These are phyloP conservation scores for Angomonas ambiguus DNA, from an alignment of 208 protist species.

Conservation along the genomic window DNA sequence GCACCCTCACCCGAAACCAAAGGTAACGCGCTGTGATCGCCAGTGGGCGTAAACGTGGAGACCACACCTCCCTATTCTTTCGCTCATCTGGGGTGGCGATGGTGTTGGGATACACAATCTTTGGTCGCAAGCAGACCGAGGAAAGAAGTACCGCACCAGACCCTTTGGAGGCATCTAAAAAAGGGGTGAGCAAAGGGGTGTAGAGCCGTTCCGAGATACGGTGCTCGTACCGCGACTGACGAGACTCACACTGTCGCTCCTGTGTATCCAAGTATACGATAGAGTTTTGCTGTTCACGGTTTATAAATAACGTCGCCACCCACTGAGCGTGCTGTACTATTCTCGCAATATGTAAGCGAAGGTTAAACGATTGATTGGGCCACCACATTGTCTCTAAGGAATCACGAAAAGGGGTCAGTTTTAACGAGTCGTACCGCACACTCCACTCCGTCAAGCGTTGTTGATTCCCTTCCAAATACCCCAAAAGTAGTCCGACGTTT, in stretches of 20 bases:
- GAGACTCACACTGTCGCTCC: not conserved
- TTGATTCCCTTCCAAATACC: too few relatives aligned
- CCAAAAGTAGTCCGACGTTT: not conserved
- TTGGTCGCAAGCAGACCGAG: conserved; percentile 15
- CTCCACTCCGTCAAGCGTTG: too few relatives aligned
- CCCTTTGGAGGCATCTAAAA: conserved; percentile 40
- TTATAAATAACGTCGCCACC: conserved; percentile 8
- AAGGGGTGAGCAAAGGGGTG: conserved; percentile 24
- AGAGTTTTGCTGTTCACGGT: not conserved
- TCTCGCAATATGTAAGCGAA: conserved; percentile 24
- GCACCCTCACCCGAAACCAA: conserved; percentile 39
- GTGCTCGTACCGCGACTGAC: conserved; percentile 1
- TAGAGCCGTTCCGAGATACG: conserved; percentile 10
- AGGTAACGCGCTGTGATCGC: conserved; percentile 6
- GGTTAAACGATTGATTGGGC: conserved; percentile 33
- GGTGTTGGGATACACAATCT: not conserved
- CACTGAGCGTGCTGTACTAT: conserved; percentile 42
- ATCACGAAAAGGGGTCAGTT: too few relatives aligned
- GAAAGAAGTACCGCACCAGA: conserved; percentile 44
- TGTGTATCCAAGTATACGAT: conserved; percentile 14
- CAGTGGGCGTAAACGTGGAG: too few relatives aligned
- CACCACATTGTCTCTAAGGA: conserved; percentile 44
- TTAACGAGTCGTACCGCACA: too few relatives aligned
- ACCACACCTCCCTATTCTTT: too few relatives aligned
- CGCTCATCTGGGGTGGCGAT: too few relatives aligned